Conservation (phyloP, 495 filamentous ascomycete genomes). For the Glutinoglossum americanum region DNA sequence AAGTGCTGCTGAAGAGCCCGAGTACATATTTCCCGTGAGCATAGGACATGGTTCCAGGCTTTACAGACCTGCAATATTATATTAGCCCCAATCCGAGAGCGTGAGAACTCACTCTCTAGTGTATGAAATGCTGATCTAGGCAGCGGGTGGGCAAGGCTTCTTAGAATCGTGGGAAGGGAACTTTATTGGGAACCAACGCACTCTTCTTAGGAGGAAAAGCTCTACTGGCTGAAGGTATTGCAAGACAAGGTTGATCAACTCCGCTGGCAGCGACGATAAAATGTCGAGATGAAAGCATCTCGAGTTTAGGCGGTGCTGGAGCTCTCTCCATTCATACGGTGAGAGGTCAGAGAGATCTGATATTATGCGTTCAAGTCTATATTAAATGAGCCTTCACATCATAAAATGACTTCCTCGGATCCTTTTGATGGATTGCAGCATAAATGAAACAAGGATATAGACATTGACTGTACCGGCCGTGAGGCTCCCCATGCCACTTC, state of each 20-base stretch:
- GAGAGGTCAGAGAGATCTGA: background rate
- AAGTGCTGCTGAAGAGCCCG: background rate
- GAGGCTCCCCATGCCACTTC: background rate
- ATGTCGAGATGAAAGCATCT: background rate
- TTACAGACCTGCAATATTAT: background rate
- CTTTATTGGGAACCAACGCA: background rate
- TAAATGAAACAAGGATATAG: background rate
- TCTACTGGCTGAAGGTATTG: background rate
- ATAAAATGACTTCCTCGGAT: background rate
- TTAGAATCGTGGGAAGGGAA: background rate
- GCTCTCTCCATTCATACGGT: slow-evolving; percentile 5
- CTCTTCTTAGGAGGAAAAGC: background rate
- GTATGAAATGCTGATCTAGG: background rate
- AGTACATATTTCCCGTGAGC: background rate
- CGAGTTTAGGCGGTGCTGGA: background rate
- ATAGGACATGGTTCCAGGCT: background rate
- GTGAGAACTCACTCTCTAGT: background rate
- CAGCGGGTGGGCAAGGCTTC: too few relatives aligned
- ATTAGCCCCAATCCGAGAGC: background rate
- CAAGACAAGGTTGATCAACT: slow-evolving; percentile 1
- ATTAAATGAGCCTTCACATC: background rate
- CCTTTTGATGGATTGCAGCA: background rate
- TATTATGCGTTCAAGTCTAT: slow-evolving; percentile 1
- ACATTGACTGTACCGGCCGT: background rate
- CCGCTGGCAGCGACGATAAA: background rate